phyloP scores from a whole-genome alignment of 2,329 filamentous ascomycete species.

The Pyrenochaeta sp. region DNA sequence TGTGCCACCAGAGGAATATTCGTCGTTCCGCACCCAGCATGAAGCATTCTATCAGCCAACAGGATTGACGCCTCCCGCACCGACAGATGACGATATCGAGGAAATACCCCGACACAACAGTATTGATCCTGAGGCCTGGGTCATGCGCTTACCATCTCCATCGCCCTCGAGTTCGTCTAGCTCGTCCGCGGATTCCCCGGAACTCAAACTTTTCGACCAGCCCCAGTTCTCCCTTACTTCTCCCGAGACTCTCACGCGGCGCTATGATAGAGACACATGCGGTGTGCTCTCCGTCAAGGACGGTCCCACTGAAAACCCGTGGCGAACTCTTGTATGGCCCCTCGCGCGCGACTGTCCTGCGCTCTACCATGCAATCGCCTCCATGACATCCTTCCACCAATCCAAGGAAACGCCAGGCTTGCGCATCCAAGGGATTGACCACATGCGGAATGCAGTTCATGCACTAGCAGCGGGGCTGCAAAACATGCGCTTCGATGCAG shows the following conservation, averaged over 20 bases:
- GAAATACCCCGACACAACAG: constrained; percentile 59
- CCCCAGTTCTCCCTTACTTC: constrained; percentile 60
- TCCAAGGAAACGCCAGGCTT: constrained; percentile 65
- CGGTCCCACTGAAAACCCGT: constrained; percentile 73
- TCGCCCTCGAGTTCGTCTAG: constrained; percentile 43
- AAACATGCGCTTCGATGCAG: constrained; percentile 69
- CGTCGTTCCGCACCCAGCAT: constrained; percentile 42
- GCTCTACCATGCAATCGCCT: constrained; percentile 71
- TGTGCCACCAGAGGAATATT: constrained; percentile 49
- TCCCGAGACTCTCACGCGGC: constrained; percentile 67
- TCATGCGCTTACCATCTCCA: constrained; percentile 50
- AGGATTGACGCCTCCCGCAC: constrained; percentile 35
- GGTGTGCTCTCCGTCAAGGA: constrained; percentile 76
- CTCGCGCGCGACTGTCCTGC: constrained; percentile 69
- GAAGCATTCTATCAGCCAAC: constrained; percentile 44
- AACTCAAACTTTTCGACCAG: constrained; percentile 47
- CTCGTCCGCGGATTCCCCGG: constrained; percentile 38
- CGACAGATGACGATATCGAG: constrained; percentile 60
- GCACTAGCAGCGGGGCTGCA: constrained; percentile 66
- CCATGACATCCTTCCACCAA: constrained; percentile 74
- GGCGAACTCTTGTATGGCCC: constrained; percentile 75
- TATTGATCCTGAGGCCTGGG: constrained; percentile 41
- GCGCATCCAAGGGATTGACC: constrained; percentile 69
- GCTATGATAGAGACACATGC: constrained; percentile 72
- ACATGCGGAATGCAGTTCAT: constrained; percentile 71